Conservation (phyloP, 306 rosid genomes). For the Biancaea sappan region DNA sequence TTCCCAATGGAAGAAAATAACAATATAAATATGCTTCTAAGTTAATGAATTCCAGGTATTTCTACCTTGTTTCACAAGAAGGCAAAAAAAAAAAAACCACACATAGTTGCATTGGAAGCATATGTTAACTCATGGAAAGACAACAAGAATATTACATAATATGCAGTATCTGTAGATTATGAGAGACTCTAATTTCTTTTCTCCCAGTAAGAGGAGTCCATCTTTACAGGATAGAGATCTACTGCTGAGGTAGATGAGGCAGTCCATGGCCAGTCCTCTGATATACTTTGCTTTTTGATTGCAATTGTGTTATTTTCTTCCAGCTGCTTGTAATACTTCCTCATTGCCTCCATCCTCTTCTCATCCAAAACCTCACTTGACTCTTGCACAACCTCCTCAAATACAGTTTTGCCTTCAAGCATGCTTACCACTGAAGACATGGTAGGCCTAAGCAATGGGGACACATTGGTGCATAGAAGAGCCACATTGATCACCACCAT, state of each 20-base stretch:
- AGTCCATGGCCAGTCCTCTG: not conserved
- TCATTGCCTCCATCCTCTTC: constrained; percentile 31
- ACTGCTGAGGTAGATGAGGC: constrained; percentile 30
- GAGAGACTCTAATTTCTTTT: not conserved
- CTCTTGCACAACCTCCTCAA: constrained; percentile 30
- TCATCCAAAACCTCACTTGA: constrained; percentile 37
- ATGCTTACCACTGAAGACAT: constrained; percentile 42
- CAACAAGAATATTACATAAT: not conserved
- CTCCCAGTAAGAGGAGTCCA: constrained; percentile 37
- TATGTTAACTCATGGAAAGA: not conserved
- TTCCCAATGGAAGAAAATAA: not conserved
- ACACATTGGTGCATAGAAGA: constrained; percentile 39
- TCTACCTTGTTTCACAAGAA: not conserved
- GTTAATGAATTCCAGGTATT: not conserved
- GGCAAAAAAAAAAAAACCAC: not conserved
- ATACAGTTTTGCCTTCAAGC: constrained; percentile 38
- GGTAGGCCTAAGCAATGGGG: constrained; percentile 30
- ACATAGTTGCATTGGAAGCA: not conserved
- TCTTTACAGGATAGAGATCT: constrained; percentile 15
- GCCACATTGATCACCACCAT: constrained; percentile 40
- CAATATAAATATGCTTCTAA: not conserved
- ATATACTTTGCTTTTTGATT: not conserved
- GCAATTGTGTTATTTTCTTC: constrained; percentile 17
- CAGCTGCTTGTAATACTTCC: constrained; percentile 9
- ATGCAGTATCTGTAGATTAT: not conserved